These are phyloP conservation scores for Saccharum spontaneum DNA, from an alignment of 176 grass and related monocot species.

Conservation along the genomic window DNA sequence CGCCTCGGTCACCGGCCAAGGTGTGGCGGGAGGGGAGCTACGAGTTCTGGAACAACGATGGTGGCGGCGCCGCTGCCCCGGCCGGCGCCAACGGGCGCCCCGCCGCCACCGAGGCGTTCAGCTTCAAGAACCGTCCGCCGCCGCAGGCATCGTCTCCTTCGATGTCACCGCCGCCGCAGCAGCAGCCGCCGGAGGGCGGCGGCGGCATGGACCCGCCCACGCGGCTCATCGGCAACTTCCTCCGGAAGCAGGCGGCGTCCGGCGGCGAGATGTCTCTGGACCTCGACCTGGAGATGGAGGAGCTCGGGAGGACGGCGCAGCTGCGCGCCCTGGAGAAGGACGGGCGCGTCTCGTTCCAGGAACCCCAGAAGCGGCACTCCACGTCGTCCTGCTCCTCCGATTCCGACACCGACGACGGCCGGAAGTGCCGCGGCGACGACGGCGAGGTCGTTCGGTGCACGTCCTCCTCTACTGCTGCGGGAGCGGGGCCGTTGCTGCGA, in stretches of 20 bases:
- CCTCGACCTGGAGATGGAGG: conserved; percentile 81
- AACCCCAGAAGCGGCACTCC: conserved; percentile 4
- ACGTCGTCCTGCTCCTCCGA: conserved; percentile 28
- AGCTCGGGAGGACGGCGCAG: conserved; percentile 40
- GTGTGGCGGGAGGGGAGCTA: conserved; percentile 64
- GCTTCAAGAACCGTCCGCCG: conserved; percentile 49
- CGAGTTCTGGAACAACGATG: conserved; percentile 45
- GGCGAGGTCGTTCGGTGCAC: conserved; percentile 67
- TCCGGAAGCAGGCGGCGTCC: conserved; percentile 59
- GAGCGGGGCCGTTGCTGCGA: conserved; percentile 33
- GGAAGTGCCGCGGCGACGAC: conserved; percentile 18
- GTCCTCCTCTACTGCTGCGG: conserved; percentile 45
- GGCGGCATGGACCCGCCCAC: conserved; percentile 70
- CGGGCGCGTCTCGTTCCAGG: conserved; percentile 56
- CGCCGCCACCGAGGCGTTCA: conserved; percentile 42
- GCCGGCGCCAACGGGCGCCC: not conserved
- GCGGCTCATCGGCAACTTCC: conserved; percentile 74
- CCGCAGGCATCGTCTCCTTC: conserved; percentile 30
- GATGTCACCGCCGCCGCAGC: conserved; percentile 10
- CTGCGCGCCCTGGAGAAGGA: conserved; percentile 53
- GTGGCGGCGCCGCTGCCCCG: not conserved
- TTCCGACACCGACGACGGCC: conserved; percentile 25
- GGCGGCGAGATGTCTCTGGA: conserved; percentile 64
- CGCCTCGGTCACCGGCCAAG: conserved; percentile 35
- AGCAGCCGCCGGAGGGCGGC: conserved; percentile 7